phyloP scores from a whole-genome alignment of 192 early-diverging fungal genomes.

The Coemansia sp. region DNA sequence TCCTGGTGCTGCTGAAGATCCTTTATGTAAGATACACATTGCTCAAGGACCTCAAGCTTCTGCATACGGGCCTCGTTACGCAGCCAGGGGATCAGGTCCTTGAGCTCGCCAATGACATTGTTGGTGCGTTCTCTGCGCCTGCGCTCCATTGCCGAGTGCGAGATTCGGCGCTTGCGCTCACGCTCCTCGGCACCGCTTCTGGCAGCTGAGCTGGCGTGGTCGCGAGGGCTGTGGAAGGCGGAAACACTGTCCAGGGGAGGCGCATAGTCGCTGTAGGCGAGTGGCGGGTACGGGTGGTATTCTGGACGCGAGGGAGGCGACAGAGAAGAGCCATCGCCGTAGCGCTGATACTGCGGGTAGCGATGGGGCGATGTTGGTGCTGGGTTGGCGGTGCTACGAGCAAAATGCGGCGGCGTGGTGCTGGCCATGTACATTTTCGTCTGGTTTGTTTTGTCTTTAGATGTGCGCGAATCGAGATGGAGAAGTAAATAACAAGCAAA shows the following conservation, averaged over 20 bases:
- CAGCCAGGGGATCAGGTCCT: conserved; percentile 63
- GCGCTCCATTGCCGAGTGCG: conserved; percentile 83
- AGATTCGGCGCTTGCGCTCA: conserved; percentile 73
- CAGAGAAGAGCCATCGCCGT: not conserved
- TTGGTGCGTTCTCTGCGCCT: conserved; percentile 84
- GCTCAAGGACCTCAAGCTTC: conserved; percentile 49
- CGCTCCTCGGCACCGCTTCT: conserved; percentile 44
- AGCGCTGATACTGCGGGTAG: not conserved
- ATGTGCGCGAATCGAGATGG: not conserved
- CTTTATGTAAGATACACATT: conserved; percentile 32
- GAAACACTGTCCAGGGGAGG: not conserved
- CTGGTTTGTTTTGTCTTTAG: too few species aligned
- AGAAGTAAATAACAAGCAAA: not conserved
- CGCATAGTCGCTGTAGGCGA: not conserved
- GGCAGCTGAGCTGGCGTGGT: not conserved
- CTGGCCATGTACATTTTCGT: conserved; percentile 3
- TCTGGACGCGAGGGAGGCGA: not conserved
- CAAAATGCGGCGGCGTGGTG: not conserved
- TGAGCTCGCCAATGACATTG: conserved; percentile 74
- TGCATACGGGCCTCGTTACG: conserved; percentile 28
- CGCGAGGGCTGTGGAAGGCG: conserved; percentile 3
- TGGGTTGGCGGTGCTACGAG: conserved; percentile 5
- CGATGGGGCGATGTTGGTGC: not conserved
- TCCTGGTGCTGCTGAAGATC: conserved; percentile 21
- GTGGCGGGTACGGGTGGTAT: not conserved